Evolutionary conservation across 305 asterid species (phyloP), one percentile per base, ranked within the genome.

Genomic region (Fraxinus dipetala): DNA sequence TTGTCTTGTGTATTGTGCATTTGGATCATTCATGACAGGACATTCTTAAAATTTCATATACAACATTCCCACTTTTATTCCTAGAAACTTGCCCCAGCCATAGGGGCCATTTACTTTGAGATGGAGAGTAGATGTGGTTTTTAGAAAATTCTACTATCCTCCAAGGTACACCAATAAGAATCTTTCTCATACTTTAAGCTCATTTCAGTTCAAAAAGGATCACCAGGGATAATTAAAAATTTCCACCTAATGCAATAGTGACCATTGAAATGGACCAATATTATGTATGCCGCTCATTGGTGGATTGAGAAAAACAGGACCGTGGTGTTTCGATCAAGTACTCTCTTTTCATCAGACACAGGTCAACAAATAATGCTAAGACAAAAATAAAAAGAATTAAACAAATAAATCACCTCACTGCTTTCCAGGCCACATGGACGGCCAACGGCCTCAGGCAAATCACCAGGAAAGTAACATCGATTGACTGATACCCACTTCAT

Each of bases 361-460:
- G 18, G 36, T 72, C 24, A 31, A 72, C 76, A 72, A 32, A 72
- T 34, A 34, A 18, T 6, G 11, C 48, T 31, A 31, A 31, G 63
- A 26, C 69, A 35, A 32, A 34, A 20, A 7, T 59, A 54, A 54
- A 54, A 78, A 77, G 48, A 13, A 67, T 72, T 75, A 80, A 40
- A 20, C 18, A 34, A 67, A 72, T 18, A 38, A 59, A 83, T 85
- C 85, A 96, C 99, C 99, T 96, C 99, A 79, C 86, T 89, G 89
- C 89, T 91, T 84, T 92, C 98, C 83, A 93, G 90, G 89, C 97
- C 91, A 78, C 98, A 91, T 65, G 99, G 98, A 80, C 97, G 97
- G 70, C 97, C 98, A 82, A 95, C 95, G 75, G 95, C 85, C 88
- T 87, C 93, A 43, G 99, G 98, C 86, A 96, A 93, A 86, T 96